A percentile compares a stretch with the other conserved stretches of the same genome.
Evolutionary conservation across 2,329 filamentous ascomycete species (phyloP).

Genomic region (Helicocarpus griseus): DNA sequence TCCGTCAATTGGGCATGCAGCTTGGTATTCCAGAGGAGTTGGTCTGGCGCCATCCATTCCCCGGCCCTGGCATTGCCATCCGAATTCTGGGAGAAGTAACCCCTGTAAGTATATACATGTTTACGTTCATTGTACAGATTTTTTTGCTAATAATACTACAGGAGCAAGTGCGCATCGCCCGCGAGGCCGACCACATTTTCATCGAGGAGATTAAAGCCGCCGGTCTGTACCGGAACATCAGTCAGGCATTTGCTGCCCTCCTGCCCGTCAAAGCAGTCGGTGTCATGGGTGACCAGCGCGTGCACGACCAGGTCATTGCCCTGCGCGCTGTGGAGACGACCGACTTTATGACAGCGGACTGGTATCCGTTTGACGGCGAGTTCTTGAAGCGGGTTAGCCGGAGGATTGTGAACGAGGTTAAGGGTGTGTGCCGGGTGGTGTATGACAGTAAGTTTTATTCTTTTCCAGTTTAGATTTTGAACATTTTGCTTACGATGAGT

Average conservation of each 20-base stretch:
- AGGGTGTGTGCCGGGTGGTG: constrained; percentile 59
- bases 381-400: constrained; percentile 57
- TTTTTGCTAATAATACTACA: constrained; percentile 18
- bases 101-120: neutral
- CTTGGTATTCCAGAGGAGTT: constrained; percentile 64
- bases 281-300: constrained; percentile 53
- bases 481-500: neutral
- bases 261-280: constrained; percentile 54
- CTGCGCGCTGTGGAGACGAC: constrained; percentile 51
- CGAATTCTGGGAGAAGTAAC: constrained; percentile 63
- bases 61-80: constrained; percentile 62
- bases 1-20: constrained; percentile 55
- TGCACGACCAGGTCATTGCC: constrained; percentile 52
- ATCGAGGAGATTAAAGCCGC: constrained; percentile 37
- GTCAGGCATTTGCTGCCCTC: constrained; percentile 61
- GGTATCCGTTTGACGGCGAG: constrained; percentile 54
- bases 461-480: neutral
- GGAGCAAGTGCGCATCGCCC: constrained; percentile 63
- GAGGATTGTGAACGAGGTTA: constrained; percentile 65
- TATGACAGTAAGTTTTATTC: constrained; percentile 24
- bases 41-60: constrained; percentile 71
- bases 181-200: constrained; percentile 37
- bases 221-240: constrained; percentile 47
- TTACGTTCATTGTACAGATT: no score
- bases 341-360: constrained; percentile 68